phyloP scores from a whole-genome alignment of 495 filamentous ascomycete genomes.

The Aspergillus cristatus region DNA sequence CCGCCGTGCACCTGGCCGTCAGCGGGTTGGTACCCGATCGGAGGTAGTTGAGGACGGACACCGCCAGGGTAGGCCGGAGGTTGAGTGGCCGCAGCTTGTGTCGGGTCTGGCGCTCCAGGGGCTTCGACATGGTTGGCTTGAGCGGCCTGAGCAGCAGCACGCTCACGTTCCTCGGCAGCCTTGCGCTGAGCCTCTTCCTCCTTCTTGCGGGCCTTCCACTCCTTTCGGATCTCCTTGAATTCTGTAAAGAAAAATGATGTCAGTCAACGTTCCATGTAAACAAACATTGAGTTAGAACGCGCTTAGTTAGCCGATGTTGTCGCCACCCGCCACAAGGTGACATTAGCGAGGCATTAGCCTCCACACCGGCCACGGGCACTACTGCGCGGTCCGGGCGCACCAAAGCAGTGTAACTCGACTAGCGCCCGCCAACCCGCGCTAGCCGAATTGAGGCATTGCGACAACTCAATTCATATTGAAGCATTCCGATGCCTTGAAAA shows the following conservation, averaged over 20 bases:
- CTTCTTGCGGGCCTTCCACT: constrained; percentile 99
- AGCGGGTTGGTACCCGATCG: constrained; percentile 71
- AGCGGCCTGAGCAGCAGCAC: constrained; percentile 48
- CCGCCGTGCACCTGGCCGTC: constrained; percentile 53
- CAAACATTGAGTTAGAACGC: too few relatives aligned
- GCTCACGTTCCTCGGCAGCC: constrained; percentile 80
- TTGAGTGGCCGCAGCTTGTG: constrained; percentile 38
- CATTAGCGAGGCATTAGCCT: constrained; percentile 16
- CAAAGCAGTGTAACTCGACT: constrained; percentile 45
- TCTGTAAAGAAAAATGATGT: constrained; percentile 43
- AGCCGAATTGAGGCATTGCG: constrained; percentile 30
- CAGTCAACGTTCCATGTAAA: background rate
- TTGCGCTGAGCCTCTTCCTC: constrained; percentile 89
- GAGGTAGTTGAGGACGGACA: constrained; percentile 66
- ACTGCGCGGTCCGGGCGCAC: constrained; percentile 36
- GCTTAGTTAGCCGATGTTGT: too few relatives aligned
- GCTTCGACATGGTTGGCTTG: constrained; percentile 48
- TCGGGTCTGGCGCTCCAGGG: constrained; percentile 45
- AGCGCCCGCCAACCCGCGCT: constrained; percentile 28
- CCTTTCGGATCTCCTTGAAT: constrained; percentile 98
- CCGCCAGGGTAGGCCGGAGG: constrained; percentile 48
- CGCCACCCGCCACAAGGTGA: too few relatives aligned
- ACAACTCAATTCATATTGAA: constrained; percentile 8
- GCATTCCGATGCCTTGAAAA: too few relatives aligned
- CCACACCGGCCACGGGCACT: constrained; percentile 33